Percentiles rank a stretch among this genome's conserved stretches.
Conservation (phyloP, 2,329 filamentous ascomycete genomes). For the Malbranchea zuffiana region DNA sequence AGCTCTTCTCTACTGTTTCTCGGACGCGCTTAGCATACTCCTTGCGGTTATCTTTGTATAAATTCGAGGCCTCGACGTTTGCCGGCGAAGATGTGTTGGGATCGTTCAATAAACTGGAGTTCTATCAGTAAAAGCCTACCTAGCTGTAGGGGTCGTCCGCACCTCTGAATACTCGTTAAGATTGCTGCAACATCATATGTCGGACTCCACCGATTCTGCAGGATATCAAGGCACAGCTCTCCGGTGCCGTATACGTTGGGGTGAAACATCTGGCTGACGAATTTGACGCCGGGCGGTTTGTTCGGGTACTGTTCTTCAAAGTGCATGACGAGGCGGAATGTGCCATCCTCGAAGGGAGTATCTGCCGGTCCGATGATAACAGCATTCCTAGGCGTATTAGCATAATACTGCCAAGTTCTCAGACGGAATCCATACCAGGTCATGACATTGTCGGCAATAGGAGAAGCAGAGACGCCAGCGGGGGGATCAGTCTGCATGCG, state of each 20-base stretch:
- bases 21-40: slow-evolving; percentile 92
- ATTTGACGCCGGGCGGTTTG: slow-evolving; percentile 94
- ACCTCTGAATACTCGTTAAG: slow-evolving; percentile 96
- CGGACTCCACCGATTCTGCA: slow-evolving; percentile 97
- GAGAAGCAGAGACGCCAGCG: slow-evolving; percentile 89
- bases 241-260: slow-evolving; percentile 97
- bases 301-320: slow-evolving; percentile 99
- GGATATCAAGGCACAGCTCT: slow-evolving; percentile 88
- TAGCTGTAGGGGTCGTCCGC: slow-evolving; percentile 12
- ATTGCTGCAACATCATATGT: slow-evolving; percentile 98
- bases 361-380: slow-evolving; percentile 96
- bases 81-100: slow-evolving; percentile 97
- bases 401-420: slow-evolving; percentile 1
- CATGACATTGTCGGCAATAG: slow-evolving; percentile 94
- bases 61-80: slow-evolving; percentile 93
- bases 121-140: slow-evolving; percentile 1
- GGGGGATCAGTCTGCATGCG: slow-evolving; percentile 99
- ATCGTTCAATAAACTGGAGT: slow-evolving; percentile 85
- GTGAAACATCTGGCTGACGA: slow-evolving; percentile 98
- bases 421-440: slow-evolving; percentile 54
- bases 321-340: slow-evolving; percentile 95
- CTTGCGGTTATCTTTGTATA: slow-evolving; percentile 96
- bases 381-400: slow-evolving; percentile 62
- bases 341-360: slow-evolving; percentile 96
- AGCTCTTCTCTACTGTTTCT: slow-evolving; percentile 98